phyloP scores from a whole-genome alignment of 2,329 filamentous ascomycete genomes.

The Beauveria sp. region DNA sequence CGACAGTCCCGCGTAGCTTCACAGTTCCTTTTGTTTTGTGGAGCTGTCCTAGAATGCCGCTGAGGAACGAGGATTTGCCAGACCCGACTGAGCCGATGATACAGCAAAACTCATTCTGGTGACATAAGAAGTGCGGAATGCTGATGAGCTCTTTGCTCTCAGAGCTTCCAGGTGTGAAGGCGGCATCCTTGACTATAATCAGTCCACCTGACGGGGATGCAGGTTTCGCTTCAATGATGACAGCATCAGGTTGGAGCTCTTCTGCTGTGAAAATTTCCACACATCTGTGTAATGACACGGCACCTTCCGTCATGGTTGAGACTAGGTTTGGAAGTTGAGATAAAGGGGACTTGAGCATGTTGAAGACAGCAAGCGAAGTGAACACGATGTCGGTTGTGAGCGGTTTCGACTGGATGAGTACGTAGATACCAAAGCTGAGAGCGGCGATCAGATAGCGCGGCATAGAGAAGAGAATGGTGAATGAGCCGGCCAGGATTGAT shows the following conservation, averaged over 20 bases:
- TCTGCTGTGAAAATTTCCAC: slow-evolving; percentile 73
- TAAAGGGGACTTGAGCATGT: slow-evolving; percentile 81
- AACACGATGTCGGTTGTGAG: slow-evolving; percentile 86
- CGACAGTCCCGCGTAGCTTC: slow-evolving; percentile 64
- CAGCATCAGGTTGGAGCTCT: slow-evolving; percentile 74
- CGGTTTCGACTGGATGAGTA: slow-evolving; percentile 65
- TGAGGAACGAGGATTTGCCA: slow-evolving; percentile 83
- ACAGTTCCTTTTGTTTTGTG: slow-evolving; percentile 79
- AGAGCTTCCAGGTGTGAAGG: slow-evolving; percentile 83
- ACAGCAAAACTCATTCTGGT: slow-evolving; percentile 80
- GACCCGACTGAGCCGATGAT: slow-evolving; percentile 79
- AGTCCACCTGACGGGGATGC: slow-evolving; percentile 70
- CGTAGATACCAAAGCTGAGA: slow-evolving; percentile 82
- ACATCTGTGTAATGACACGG: slow-evolving; percentile 72
- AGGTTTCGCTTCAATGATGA: slow-evolving; percentile 56
- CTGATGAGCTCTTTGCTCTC: slow-evolving; percentile 58
- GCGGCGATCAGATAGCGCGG: slow-evolving; percentile 90
- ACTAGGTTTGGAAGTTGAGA: slow-evolving; percentile 89
- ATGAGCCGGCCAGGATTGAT: slow-evolving; percentile 76
- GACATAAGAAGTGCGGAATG: slow-evolving; percentile 73
- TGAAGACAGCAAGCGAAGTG: slow-evolving; percentile 78
- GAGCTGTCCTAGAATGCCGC: slow-evolving; percentile 73
- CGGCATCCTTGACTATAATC: slow-evolving; percentile 69
- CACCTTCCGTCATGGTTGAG: slow-evolving; percentile 81
- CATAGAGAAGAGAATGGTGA: slow-evolving; percentile 92